Base-by-base conservation (phyloP, 345 rosid genomes). In the Hypericum perforatum region DNA sequence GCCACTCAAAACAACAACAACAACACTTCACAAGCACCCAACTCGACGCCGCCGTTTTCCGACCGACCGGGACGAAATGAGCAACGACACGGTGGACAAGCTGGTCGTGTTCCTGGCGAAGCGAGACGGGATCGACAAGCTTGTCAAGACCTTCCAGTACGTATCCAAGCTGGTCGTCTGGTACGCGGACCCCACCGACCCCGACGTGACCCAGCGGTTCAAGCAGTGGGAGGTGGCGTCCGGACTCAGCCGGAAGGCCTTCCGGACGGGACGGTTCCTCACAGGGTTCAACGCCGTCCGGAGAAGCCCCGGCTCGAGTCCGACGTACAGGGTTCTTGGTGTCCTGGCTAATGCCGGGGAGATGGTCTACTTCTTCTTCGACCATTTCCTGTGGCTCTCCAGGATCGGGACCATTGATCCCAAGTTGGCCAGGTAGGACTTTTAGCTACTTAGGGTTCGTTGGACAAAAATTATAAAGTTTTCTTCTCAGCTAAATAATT, bases 81-180 rank as follows among this genome's bases (percentile, higher is more conserved):
- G 32, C 32, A 74, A 56, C 12, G 98, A 92, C 78, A 69, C 82
- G 7, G 78, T 82, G 15, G 98, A 92, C 79, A 92, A 82, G 75
- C 76, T 92, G 37, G 96, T 92, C 16, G 70, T 85, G 68, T 92
- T 87, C 77, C 77, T 87, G 6, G 96, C 98, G 13, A 92, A 85
- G 68, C 65, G 96, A 69, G 98, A 92, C 16, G 98, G 98, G 43
- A 92, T 92, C 52, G 98, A 92, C 78, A 92, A 92, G 77, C 95
- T 92, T 15, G 96, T 92, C 55, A 92, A 92, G 74, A 92, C 98
- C 41, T 92, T 92, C 68, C 98, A 92, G 40, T 92, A 92, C 45
- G 95, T 92, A 7, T 78, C 98, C 36, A 92, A 92, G 80, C 95
- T 92, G 11, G 95, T 75, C 11, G 76, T 79, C 72, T 85, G 95